These are phyloP conservation scores for Porphyra umbilicalis DNA, from an alignment of 31 red algal genomes.

Conservation along the genomic window DNA sequence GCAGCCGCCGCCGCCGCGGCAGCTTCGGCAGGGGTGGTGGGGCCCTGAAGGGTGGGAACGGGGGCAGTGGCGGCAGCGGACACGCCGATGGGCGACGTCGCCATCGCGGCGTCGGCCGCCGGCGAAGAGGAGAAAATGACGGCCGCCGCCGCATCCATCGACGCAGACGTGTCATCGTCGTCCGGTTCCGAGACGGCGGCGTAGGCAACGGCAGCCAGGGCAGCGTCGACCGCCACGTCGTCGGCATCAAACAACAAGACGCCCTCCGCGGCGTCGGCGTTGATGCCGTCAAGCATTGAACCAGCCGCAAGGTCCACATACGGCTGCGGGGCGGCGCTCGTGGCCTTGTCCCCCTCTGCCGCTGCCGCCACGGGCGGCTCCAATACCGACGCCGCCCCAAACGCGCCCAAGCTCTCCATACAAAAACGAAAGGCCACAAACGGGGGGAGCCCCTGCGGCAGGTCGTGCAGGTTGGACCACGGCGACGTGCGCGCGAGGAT, in stretches of 20 bases:
- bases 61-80: not conserved
- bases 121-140: not conserved
- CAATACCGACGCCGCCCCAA: not conserved
- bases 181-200: too few relatives aligned
- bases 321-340: not conserved
- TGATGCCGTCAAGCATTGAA: too few relatives aligned
- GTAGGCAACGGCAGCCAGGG: too few relatives aligned
- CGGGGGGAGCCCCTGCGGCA: not conserved
- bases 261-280: too few relatives aligned
- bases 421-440: not conserved
- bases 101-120: too few relatives aligned
- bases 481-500: not conserved
- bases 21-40: too few relatives aligned
- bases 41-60: too few relatives aligned
- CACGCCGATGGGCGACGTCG: not conserved
- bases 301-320: too few relatives aligned
- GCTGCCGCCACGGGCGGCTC: not conserved
- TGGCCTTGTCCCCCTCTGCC: not conserved
- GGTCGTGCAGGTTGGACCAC: not conserved
- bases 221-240: too few relatives aligned
- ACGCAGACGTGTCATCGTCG: too few relatives aligned
- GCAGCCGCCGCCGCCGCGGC: not conserved
- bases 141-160: too few relatives aligned
- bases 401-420: not conserved
- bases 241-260: too few relatives aligned